Percentiles rank a stretch among this genome's conserved stretches.
phyloP scores from a whole-genome alignment of 2,329 filamentous ascomycete genomes.

The Penicillium brasilianum region DNA sequence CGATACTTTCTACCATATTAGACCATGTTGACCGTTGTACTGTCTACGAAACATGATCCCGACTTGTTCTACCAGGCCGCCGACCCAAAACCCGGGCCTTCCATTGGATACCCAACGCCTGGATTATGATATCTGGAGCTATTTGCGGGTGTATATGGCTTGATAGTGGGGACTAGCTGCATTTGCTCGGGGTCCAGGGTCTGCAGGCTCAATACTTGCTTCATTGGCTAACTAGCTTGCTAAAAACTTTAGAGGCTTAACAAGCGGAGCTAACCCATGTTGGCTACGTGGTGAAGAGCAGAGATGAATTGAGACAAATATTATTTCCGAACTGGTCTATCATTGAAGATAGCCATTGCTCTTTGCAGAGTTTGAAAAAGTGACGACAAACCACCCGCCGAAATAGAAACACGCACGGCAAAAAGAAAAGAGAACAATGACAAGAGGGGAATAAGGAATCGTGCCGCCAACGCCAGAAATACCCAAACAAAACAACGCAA shows the following conservation, averaged over 20 bases:
- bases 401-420: slow-evolving; percentile 11
- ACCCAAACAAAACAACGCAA: slow-evolving; percentile 17
- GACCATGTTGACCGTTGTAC: too few species aligned
- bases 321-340: slow-evolving; percentile 17
- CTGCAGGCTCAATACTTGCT: background rate
- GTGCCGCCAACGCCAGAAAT: slow-evolving; percentile 28
- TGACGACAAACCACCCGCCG: slow-evolving; percentile 1
- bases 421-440: slow-evolving; percentile 8
- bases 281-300: background rate
- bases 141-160: slow-evolving; percentile 1
- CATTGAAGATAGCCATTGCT: slow-evolving; percentile 1
- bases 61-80: background rate
- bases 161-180: slow-evolving; percentile 5
- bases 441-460: slow-evolving; percentile 32
- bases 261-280: background rate
- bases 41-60: background rate
- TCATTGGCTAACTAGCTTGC: background rate
- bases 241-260: background rate
- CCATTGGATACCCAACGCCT: slow-evolving; percentile 9
- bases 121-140: slow-evolving; percentile 5
- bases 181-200: background rate
- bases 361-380: slow-evolving; percentile 1
- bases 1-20: background rate
- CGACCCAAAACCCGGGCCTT: slow-evolving; percentile 3
- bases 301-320: slow-evolving; percentile 7